Conservation (phyloP, 495 filamentous ascomycete species). For the Bryoglossum gracile region DNA sequence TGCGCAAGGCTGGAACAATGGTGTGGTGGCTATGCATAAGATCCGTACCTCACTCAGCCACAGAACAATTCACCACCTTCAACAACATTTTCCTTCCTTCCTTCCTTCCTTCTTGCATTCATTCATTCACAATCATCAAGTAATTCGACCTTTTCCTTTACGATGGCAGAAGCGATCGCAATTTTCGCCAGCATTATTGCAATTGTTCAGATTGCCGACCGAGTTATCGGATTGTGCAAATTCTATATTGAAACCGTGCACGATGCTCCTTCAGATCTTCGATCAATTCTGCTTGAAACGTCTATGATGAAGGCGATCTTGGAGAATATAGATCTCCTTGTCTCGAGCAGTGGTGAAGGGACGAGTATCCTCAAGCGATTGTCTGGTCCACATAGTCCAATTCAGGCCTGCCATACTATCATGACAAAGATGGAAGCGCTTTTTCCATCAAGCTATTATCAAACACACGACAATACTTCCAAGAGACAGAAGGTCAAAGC, state of each 20-base stretch:
- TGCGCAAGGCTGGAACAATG: too few relatives aligned
- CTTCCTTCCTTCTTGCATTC: too few relatives aligned
- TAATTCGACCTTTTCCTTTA: too few relatives aligned
- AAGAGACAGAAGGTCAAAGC: not conserved
- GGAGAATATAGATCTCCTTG: constrained; percentile 21
- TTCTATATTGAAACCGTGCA: constrained; percentile 20
- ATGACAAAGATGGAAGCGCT: not conserved
- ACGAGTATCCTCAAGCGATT: not conserved
- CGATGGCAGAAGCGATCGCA: too few relatives aligned
- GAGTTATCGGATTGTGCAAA: constrained; percentile 24
- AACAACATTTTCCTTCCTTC: too few relatives aligned
- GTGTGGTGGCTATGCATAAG: too few relatives aligned
- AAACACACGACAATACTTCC: not conserved
- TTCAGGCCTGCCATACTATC: not conserved
- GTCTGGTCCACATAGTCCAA: not conserved
- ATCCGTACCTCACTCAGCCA: too few relatives aligned
- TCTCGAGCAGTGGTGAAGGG: not conserved
- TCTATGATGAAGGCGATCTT: constrained; percentile 21
- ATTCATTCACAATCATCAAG: too few relatives aligned
- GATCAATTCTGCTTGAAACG: constrained; percentile 22
- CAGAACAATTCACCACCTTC: too few relatives aligned
- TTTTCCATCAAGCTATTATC: not conserved
- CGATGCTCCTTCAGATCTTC: constrained; percentile 22
- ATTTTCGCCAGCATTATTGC: constrained; percentile 22
- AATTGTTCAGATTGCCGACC: constrained; percentile 26